phyloP scores from a whole-genome alignment of 768 basidiomycete genomes.

The Calvatia gigantea region DNA sequence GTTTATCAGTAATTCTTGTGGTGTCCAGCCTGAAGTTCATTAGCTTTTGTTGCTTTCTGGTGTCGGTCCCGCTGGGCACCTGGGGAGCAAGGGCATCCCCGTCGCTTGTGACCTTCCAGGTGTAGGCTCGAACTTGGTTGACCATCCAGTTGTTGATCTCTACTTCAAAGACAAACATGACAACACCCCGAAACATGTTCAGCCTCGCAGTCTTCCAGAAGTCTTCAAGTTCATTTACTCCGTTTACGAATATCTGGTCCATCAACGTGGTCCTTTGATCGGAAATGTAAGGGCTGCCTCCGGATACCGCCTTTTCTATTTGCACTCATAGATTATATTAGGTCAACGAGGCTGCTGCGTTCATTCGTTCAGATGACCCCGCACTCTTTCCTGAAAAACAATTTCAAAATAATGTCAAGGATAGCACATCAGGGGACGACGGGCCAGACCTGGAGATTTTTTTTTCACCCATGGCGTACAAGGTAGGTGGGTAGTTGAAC shows the following conservation, averaged over 20 bases:
- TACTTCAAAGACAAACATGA: constrained; percentile 50
- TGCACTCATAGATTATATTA: constrained; percentile 15
- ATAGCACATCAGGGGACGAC: constrained; percentile 35
- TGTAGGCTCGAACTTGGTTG: constrained; percentile 71
- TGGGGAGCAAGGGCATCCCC: constrained; percentile 49
- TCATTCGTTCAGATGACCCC: constrained; percentile 47
- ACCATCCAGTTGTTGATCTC: constrained; percentile 58
- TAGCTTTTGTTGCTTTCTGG: constrained; percentile 73
- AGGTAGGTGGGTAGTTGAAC: constrained; percentile 17
- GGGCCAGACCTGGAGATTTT: constrained; percentile 43
- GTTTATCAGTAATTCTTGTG: too few relatives aligned
- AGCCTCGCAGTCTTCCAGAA: constrained; percentile 23
- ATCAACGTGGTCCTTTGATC: constrained; percentile 46
- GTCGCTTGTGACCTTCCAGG: constrained; percentile 62
- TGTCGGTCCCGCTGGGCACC: constrained; percentile 62
- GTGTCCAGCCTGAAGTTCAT: too few relatives aligned
- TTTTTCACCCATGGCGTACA: constrained; percentile 35
- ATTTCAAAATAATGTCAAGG: constrained; percentile 27
- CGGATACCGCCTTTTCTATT: background rate
- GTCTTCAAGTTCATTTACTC: constrained; percentile 28
- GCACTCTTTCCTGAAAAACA: constrained; percentile 36
- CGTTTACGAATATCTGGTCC: constrained; percentile 38
- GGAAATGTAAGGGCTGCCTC: constrained; percentile 44
- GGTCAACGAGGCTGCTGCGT: constrained; percentile 49
- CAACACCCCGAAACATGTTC: constrained; percentile 37